Percentiles rank a stretch among this genome's conserved stretches.
These are phyloP conservation scores for Persicaria maculosa DNA, from an alignment of 148 eudicot genomes.

Conservation along the genomic window DNA sequence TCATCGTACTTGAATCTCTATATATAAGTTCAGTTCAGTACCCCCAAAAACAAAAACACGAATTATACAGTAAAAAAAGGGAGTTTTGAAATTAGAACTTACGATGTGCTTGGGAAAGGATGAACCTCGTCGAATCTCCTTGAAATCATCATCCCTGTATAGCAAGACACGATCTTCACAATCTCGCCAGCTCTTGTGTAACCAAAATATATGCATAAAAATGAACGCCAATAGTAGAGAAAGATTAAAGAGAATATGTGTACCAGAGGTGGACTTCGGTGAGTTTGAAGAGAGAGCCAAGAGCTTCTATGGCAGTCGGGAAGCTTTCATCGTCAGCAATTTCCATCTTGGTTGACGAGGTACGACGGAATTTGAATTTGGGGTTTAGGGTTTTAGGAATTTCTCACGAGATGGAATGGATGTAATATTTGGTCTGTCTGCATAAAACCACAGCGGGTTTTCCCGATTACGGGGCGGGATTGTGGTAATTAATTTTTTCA, in stretches of 20 bases:
- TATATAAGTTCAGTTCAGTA: background rate
- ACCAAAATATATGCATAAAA: background rate
- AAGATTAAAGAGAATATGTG: background rate
- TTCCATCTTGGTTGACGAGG: constrained; percentile 8
- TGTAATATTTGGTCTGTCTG: too few species aligned
- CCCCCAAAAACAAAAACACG: background rate
- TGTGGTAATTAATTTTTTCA: too few species aligned
- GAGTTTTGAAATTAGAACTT: constrained; percentile 9
- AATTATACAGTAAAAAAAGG: background rate
- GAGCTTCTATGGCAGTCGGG: constrained; percentile 37
- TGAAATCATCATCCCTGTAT: constrained; percentile 43
- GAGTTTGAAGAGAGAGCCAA: constrained; percentile 65
- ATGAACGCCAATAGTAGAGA: background rate
- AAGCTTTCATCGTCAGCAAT: constrained; percentile 13
- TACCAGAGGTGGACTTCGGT: constrained; percentile 57
- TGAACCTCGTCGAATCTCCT: constrained; percentile 19
- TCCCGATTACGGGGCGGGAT: too few species aligned
- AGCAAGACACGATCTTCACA: constrained; percentile 8
- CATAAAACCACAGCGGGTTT: too few species aligned
- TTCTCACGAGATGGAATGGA: background rate
- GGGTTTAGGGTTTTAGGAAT: constrained; percentile 7
- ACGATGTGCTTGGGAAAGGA: constrained; percentile 36
- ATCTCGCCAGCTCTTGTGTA: background rate
- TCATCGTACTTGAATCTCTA: constrained; percentile 38
- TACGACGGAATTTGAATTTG: background rate